Percentiles rank a stretch among this genome's conserved stretches.
Conservation (phyloP, 495 filamentous ascomycete species). For the Amniculicola lignicola region DNA sequence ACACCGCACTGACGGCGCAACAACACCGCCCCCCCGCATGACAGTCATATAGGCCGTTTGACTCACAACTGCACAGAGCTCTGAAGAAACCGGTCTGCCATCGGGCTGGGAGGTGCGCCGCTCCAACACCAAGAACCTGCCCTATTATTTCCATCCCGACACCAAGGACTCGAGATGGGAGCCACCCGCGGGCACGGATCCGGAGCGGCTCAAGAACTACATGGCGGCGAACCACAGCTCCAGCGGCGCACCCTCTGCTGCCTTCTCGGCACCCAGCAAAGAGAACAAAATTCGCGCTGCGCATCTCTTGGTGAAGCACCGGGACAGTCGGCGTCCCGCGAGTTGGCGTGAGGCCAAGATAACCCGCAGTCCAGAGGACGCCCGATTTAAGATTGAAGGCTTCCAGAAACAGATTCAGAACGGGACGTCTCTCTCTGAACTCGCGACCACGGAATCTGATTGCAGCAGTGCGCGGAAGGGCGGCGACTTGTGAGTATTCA, state of each 20-base stretch:
- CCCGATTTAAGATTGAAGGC: slow-evolving; percentile 66
- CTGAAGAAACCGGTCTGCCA: slow-evolving; percentile 79
- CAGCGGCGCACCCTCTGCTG: slow-evolving; percentile 34
- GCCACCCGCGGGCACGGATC: slow-evolving; percentile 79
- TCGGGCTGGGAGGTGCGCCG: slow-evolving; percentile 88
- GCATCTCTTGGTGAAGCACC: slow-evolving; percentile 91
- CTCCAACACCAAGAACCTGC: slow-evolving; percentile 94
- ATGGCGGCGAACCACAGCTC: slow-evolving; percentile 79
- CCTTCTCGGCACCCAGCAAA: slow-evolving; percentile 47
- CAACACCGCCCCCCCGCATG: not conserved
- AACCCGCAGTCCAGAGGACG: slow-evolving; percentile 82
- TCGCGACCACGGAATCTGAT: slow-evolving; percentile 86
- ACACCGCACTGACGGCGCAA: not conserved
- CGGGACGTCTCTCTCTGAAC: slow-evolving; percentile 62
- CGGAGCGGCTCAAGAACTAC: slow-evolving; percentile 84
- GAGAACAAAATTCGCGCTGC: slow-evolving; percentile 88
- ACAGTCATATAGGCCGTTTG: slow-evolving; percentile 13
- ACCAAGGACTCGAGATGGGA: slow-evolving; percentile 92
- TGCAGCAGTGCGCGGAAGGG: slow-evolving; percentile 91
- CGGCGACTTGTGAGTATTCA: slow-evolving; percentile 70
- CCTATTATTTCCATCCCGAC: slow-evolving; percentile 90
- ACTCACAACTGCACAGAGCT: slow-evolving; percentile 19
- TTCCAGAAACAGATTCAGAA: slow-evolving; percentile 75
- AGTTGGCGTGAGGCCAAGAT: slow-evolving; percentile 91
- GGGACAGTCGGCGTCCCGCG: slow-evolving; percentile 76